These are phyloP conservation scores for Lodderomyces orthopsilosis DNA, from an alignment of 1,139 yeast genomes.

Conservation along the genomic window DNA sequence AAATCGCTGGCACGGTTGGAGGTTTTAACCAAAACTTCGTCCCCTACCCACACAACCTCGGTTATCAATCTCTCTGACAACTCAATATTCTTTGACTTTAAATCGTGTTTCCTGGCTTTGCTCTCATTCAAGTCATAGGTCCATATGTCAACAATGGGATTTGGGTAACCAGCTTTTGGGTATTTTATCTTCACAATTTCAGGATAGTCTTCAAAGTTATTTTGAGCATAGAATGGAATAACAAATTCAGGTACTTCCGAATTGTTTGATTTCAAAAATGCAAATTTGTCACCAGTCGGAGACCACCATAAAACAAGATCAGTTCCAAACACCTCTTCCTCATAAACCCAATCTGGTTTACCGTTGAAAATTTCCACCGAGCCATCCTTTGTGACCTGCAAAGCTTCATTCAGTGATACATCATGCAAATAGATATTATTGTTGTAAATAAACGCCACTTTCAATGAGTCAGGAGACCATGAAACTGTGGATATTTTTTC, in stretches of 20 bases:
- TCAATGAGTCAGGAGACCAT: constrained; percentile 73
- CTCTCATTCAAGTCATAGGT: constrained; percentile 26
- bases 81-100: constrained; percentile 22
- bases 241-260: constrained; percentile 51
- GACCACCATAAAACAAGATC: constrained; percentile 62
- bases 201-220: constrained; percentile 38
- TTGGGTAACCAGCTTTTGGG: constrained; percentile 47
- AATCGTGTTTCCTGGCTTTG: constrained; percentile 17
- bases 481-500: constrained; percentile 51
- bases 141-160: constrained; percentile 41
- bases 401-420: constrained; percentile 16
- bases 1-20: constrained; percentile 47
- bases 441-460: constrained; percentile 63
- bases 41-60: constrained; percentile 45
- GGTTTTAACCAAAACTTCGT: constrained; percentile 33
- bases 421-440: constrained; percentile 55
- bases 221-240: constrained; percentile 54
- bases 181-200: constrained; percentile 38
- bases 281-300: constrained; percentile 46
- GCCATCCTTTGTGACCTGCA: constrained; percentile 50
- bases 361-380: constrained; percentile 50
- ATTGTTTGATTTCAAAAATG: constrained; percentile 51
- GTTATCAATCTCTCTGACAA: constrained; percentile 32
- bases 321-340: constrained; percentile 53
- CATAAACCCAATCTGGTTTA: constrained; percentile 63